Percentiles rank a stretch among this genome's conserved stretches.
These are phyloP conservation scores for Acer campestre DNA, from an alignment of 345 rosid species.

Conservation along the genomic window DNA sequence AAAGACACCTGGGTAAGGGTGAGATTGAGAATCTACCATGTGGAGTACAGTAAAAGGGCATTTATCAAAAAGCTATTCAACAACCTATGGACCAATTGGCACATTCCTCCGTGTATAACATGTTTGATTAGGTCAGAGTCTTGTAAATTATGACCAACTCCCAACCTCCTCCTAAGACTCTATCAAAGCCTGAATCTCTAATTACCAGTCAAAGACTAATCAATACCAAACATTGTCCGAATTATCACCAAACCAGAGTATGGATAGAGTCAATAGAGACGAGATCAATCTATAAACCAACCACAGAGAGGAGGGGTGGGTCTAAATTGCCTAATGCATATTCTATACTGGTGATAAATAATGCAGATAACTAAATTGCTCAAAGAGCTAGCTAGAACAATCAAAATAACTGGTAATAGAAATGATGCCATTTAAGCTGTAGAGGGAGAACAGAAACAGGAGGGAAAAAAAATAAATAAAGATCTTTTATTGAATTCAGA, in stretches of 20 bases:
- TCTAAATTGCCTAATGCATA: too few relatives aligned
- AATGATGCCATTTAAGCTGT: neutral
- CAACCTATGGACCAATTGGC: neutral
- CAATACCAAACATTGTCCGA: neutral
- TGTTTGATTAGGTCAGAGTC: neutral
- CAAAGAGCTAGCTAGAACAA: too few relatives aligned
- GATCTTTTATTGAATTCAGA: neutral
- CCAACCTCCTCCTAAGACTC: neutral
- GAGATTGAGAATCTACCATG: neutral
- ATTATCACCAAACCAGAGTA: neutral
- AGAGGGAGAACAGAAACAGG: neutral
- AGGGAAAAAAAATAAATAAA: neutral
- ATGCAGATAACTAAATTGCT: too few relatives aligned
- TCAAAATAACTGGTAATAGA: too few relatives aligned
- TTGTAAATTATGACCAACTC: neutral
- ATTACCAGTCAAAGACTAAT: neutral
- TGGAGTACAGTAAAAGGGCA: neutral
- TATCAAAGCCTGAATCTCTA: neutral
- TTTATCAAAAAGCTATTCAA: neutral
- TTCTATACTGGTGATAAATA: too few relatives aligned
- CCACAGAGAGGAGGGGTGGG: too few relatives aligned
- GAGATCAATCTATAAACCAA: too few relatives aligned
- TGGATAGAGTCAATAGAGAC: too few relatives aligned
- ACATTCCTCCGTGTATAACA: neutral
- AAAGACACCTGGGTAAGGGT: neutral